Evolutionary conservation across 352 stramenopile genomes (phyloP), one percentile per base, ranked within the genome.

Genomic region (Phytophthora constricta): DNA sequence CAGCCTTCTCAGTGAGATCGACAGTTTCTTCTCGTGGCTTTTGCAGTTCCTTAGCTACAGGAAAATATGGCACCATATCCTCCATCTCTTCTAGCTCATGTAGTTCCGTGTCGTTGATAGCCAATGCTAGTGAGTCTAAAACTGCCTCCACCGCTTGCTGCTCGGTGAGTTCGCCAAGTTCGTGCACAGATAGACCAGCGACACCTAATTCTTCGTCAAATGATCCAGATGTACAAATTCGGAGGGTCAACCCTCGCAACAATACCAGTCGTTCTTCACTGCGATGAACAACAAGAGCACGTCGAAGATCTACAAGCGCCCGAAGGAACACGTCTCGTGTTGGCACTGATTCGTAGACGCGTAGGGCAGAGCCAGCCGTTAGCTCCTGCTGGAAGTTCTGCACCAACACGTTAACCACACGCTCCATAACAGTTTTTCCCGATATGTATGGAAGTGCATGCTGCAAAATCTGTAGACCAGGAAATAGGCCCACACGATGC

Each of bases 301-400:
- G 82, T 5, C 84, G 84, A 28, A 96, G 70, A 55, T 85, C 89
- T 0, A 90, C 81, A 26, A 96, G 68, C 3, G 86, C 86, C 42
- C 76, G 79, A 5, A 95, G 75, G n/a, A 95, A 91, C 4, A 96
- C 82, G 9, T 94, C 82, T 33, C 87, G 86, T 9, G 82, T 90
- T 19, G 79, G 72, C 25, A 91, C 60, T 11, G 74, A 74, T 26
- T 94, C 88, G 31, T 90, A 91, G 3, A 96, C 77, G 1, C 78
- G 76, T 22, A 96, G 62, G 3, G 72, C 77, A n/a, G 86, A 78
- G 10, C 83, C 78, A 5, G 77, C 56, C 0, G 84, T 86, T 62
- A 96, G 68, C 55, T 96, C 84, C 65, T 96, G 88, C 70, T 93
- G 82, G 34, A 93, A 93, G 39, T 74, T 87, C 17, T 75, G 72